phyloP scores from a whole-genome alignment of 2,329 filamentous ascomycete species.

The Verticillium albo-atrum region DNA sequence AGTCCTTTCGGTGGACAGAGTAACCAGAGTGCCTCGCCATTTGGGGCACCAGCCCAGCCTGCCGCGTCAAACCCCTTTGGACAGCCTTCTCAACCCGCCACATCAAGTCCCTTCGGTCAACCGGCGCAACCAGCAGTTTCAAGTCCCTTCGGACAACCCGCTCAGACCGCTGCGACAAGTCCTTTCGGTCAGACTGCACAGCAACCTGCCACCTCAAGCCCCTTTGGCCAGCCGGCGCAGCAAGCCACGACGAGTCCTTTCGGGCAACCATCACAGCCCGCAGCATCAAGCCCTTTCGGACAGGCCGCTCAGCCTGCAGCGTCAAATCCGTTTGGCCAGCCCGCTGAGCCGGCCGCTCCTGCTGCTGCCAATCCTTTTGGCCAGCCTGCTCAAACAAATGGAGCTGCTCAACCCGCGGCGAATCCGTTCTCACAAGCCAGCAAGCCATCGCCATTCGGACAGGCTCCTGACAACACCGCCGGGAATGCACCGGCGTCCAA shows the following conservation, averaged over 20 bases:
- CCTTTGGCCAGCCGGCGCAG: constrained; percentile 13
- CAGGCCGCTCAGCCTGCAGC: constrained; percentile 5
- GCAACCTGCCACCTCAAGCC: not conserved
- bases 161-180: constrained; percentile 13
- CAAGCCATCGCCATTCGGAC: constrained; percentile 19
- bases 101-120: constrained; percentile 8
- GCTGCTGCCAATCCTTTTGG: constrained; percentile 21
- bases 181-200: constrained; percentile 19
- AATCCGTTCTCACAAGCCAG: constrained; percentile 27
- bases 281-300: constrained; percentile 14
- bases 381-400: constrained; percentile 4
- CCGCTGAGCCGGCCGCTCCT: constrained; percentile 8
- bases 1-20: not conserved
- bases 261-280: constrained; percentile 11
- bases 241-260: constrained; percentile 15
- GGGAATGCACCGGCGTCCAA: constrained; percentile 11
- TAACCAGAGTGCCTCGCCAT: constrained; percentile 5
- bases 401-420: constrained; percentile 6
- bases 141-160: constrained; percentile 17
- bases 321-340: constrained; percentile 7
- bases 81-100: constrained; percentile 4
- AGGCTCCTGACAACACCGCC: constrained; percentile 8
- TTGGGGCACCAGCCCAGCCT: constrained; percentile 12
- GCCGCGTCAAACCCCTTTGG: constrained; percentile 14
- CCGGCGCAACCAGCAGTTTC: constrained; percentile 9